Base-by-base conservation (phyloP, 2,329 filamentous ascomycete species). In the Colletotrichum camelliae region DNA sequence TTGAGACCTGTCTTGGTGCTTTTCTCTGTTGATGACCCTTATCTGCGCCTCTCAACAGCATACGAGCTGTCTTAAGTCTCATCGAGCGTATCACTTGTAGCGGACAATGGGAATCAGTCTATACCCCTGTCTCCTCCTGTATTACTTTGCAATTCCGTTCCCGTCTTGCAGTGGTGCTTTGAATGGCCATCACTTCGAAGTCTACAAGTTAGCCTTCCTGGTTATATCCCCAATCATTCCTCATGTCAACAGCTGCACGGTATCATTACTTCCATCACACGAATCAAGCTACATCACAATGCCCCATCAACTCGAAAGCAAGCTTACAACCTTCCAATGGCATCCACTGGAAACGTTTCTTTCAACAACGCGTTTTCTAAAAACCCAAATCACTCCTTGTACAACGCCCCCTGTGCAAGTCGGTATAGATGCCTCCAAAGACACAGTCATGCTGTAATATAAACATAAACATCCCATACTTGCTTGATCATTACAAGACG, bases 371-470 rank as follows among this genome's bases (percentile, higher is more conserved):
- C 29, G 60, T 66, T 57, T 67, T n/a, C 5, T 18, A n/a, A 37
- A 6, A 55, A 66, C 13, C 48, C 52, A 58, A 67, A 57, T n/a
- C 37, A 65, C 70, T 68, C 58, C 70, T 31, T n/a, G n/a, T 29
- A 60, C 29, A 74, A 76, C 70, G 74, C 70, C 65, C 61, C 29
- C 74, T 52, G 35, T 52, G 70, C 29, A 48, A 10, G 18, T 69
- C 33, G 65, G 64, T 39, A 29, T 31, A n/a, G 29, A 58, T 60
- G 35, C 48, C 48, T 52, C 29, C 74, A 55, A 72, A 72, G 43
- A 65, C 70, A 65, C 35, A 33, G 65, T 35, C 64, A 74, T 76
- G 70, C 74, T 24, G 27, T 70, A 68, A 35, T 69, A 69, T 66
- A 65, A 67, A 74, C 65, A 74, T 66, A 65, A 61, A 74, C 48